phyloP scores from a whole-genome alignment of 495 filamentous ascomycete genomes.

The Neurospora africana region DNA sequence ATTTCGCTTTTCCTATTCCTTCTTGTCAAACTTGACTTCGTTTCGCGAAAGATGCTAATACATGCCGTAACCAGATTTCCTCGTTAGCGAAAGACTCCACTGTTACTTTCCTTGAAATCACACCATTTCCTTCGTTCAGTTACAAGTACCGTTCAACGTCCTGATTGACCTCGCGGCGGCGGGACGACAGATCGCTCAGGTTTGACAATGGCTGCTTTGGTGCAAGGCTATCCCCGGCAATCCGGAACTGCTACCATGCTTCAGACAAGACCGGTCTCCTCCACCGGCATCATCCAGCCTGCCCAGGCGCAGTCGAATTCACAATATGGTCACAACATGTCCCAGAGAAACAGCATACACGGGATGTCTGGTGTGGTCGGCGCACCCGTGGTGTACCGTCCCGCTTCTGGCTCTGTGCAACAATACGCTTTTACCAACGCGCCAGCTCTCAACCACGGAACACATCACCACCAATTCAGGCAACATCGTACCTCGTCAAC shows the following conservation, averaged over 20 bases:
- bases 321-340: conserved; percentile 42
- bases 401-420: conserved; percentile 58
- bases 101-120: neutral
- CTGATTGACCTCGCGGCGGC: neutral
- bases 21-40: neutral
- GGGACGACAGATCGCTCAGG: neutral
- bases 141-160: neutral
- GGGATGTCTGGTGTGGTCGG: conserved; percentile 37
- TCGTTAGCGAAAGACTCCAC: neutral
- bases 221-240: conserved; percentile 81
- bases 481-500: conserved; percentile 59
- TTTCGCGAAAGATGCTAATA: neutral
- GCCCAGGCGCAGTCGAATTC: conserved; percentile 42
- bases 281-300: conserved; percentile 53
- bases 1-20: neutral
- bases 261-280: conserved; percentile 62
- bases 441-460: conserved; percentile 49
- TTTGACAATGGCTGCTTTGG: conserved; percentile 73
- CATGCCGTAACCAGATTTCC: neutral
- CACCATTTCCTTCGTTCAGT: neutral
- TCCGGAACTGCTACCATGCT: conserved; percentile 72
- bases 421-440: conserved; percentile 80
- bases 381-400: conserved; percentile 54
- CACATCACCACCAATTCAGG: conserved; percentile 56
- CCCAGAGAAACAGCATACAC: conserved; percentile 56